phyloP scores from a whole-genome alignment of 1,139 yeast genomes.

The Saccharomyces hybrid region DNA sequence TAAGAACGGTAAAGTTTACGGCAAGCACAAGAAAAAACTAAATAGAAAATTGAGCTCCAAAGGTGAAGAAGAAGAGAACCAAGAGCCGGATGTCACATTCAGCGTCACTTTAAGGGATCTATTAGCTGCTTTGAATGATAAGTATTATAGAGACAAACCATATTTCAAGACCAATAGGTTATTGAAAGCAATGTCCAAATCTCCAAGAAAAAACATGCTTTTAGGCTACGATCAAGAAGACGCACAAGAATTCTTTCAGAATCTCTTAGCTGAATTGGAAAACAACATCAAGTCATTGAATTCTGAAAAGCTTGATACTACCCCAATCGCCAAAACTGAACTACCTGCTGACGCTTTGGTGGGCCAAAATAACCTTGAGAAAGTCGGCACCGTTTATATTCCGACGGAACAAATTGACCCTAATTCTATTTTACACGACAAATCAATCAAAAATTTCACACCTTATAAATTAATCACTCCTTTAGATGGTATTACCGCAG shows the following conservation, averaged over 20 bases:
- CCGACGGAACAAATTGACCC: constrained; percentile 74
- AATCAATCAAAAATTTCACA: constrained; percentile 36
- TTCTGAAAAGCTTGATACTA: constrained; percentile 13
- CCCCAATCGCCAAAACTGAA: constrained; percentile 25
- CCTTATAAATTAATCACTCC: constrained; percentile 69
- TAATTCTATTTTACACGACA: constrained; percentile 33
- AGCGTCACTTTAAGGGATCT: constrained; percentile 46
- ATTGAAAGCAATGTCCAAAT: constrained; percentile 66
- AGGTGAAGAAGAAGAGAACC: constrained; percentile 25
- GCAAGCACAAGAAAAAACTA: constrained; percentile 16
- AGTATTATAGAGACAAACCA: constrained; percentile 42
- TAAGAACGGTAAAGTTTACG: constrained; percentile 13
- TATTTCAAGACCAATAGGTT: constrained; percentile 64
- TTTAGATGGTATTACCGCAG: constrained; percentile 81
- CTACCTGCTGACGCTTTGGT: constrained; percentile 32
- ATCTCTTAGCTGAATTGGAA: constrained; percentile 66
- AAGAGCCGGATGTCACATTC: constrained; percentile 36
- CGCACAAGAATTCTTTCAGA: constrained; percentile 89
- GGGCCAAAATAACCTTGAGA: constrained; percentile 49
- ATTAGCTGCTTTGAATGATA: constrained; percentile 48
- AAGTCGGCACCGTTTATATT: constrained; percentile 54
- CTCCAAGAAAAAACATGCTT: constrained; percentile 69
- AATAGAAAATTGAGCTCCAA: constrained; percentile 9
- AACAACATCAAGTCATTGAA: constrained; percentile 39
- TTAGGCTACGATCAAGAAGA: constrained; percentile 87